Conservation (phyloP, 2,329 filamentous ascomycete species). For the Nigrospora osmanthi region DNA sequence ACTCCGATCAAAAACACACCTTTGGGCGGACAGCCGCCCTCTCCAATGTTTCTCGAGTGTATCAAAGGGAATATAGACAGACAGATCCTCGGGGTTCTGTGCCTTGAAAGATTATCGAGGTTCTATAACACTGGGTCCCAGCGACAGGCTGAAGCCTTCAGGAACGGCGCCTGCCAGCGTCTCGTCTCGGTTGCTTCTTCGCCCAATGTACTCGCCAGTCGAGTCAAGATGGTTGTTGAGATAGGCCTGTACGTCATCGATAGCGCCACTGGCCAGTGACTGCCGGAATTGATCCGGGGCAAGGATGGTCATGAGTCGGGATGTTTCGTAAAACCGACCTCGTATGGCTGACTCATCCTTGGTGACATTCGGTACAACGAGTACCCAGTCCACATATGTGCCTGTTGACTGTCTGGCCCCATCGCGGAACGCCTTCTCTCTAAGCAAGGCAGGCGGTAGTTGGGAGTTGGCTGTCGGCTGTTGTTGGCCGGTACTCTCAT, state of each 20-base stretch:
- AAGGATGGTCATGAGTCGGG: slow-evolving; percentile 42
- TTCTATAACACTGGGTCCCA: slow-evolving; percentile 3
- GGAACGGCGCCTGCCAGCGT: slow-evolving; percentile 11
- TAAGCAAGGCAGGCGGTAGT: slow-evolving; percentile 13
- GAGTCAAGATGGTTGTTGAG: slow-evolving; percentile 46
- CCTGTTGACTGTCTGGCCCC: slow-evolving; percentile 9
- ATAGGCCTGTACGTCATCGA: slow-evolving; percentile 37
- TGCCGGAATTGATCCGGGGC: slow-evolving; percentile 29
- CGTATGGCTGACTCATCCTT: slow-evolving; percentile 35
- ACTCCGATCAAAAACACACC: too few species aligned
- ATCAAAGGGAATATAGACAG: too few species aligned
- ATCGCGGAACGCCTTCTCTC: slow-evolving; percentile 22
- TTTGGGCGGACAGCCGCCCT: too few species aligned
- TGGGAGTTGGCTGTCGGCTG: slow-evolving; percentile 2
- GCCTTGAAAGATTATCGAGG: not conserved
- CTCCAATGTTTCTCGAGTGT: too few species aligned
- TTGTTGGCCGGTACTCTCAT: slow-evolving; percentile 9
- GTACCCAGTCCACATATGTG: slow-evolving; percentile 23
- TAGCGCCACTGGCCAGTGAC: slow-evolving; percentile 26
- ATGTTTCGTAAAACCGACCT: slow-evolving; percentile 52
- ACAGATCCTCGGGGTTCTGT: too few species aligned
- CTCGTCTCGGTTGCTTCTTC: slow-evolving; percentile 8
- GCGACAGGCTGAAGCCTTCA: slow-evolving; percentile 5
- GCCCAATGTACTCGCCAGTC: slow-evolving; percentile 32
- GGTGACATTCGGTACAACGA: slow-evolving; percentile 11